phyloP scores from a whole-genome alignment of 75 land plant genomes.

The Pinus taeda region DNA sequence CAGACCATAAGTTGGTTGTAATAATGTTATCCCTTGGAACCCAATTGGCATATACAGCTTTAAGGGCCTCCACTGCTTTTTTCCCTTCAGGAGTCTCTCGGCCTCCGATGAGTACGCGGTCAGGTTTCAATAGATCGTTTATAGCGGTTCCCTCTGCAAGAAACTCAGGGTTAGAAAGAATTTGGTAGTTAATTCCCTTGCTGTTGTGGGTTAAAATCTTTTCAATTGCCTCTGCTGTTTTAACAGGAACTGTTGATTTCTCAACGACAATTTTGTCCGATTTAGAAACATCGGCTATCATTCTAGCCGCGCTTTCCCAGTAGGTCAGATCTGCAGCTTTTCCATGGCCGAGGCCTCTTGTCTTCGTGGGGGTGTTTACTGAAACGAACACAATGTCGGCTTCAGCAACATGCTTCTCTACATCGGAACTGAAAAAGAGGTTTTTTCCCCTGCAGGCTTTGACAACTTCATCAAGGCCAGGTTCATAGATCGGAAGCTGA shows the following conservation, averaged over 20 bases:
- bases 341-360: slow-evolving; percentile 87
- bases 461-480: slow-evolving; percentile 82
- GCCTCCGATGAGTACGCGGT: slow-evolving; percentile 84
- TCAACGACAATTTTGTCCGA: slow-evolving; percentile 86
- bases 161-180: slow-evolving; percentile 87
- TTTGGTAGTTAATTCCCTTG: slow-evolving; percentile 75
- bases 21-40: slow-evolving; percentile 77
- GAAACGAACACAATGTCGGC: slow-evolving; percentile 70
- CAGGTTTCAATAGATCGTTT: slow-evolving; percentile 64
- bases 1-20: slow-evolving; percentile 86
- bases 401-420: slow-evolving; percentile 64
- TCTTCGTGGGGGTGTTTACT: slow-evolving; percentile 91
- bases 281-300: slow-evolving; percentile 86
- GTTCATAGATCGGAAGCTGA: slow-evolving; percentile 82
- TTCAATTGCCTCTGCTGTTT: slow-evolving; percentile 87
- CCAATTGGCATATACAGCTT: slow-evolving; percentile 84
- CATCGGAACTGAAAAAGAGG: slow-evolving; percentile 72
- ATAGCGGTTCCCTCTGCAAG: slow-evolving; percentile 93
- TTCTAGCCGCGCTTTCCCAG: slow-evolving; percentile 85
- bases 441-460: slow-evolving; percentile 72
- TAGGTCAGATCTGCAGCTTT: slow-evolving; percentile 89
- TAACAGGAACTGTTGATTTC: slow-evolving; percentile 90
- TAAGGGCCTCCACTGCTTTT: slow-evolving; percentile 62
- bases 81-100: slow-evolving; percentile 80
- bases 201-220: slow-evolving; percentile 75